Evolutionary conservation across 1,139 yeast genomes (phyloP).

Genomic region (Kluyveromyces sp.): DNA sequence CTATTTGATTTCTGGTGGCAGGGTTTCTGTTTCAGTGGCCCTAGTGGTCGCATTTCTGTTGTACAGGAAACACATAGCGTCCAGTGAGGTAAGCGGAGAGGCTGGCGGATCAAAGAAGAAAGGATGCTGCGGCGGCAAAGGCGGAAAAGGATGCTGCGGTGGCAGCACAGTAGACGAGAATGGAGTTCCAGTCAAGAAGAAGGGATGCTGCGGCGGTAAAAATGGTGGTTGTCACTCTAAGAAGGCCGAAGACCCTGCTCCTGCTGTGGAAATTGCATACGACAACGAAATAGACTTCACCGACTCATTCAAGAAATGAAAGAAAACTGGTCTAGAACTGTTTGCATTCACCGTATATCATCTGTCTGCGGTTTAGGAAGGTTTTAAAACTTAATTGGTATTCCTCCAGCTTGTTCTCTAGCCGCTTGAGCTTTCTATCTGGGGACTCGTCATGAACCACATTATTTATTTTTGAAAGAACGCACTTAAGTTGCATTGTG

Average conservation of each 20-base stretch:
- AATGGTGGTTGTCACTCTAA: slow-evolving; percentile 24
- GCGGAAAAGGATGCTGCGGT: slow-evolving; percentile 10
- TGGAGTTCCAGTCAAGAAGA: slow-evolving; percentile 9
- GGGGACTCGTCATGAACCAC: too few species aligned
- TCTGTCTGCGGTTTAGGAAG: neutral
- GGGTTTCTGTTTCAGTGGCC: slow-evolving; percentile 31
- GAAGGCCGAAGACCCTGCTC: slow-evolving; percentile 16
- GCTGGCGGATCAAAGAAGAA: slow-evolving; percentile 6
- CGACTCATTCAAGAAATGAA: slow-evolving; percentile 3
- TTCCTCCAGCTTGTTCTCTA: too few species aligned
- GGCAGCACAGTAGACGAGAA: neutral
- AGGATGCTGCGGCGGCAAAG: slow-evolving; percentile 26
- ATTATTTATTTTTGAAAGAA: neutral
- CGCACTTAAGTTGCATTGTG: neutral
- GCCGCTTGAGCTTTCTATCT: too few species aligned
- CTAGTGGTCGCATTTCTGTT: slow-evolving; percentile 26
- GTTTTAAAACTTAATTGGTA: too few species aligned
- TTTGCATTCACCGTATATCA: neutral
- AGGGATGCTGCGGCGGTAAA: slow-evolving; percentile 26
- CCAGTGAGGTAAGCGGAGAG: neutral
- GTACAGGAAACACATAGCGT: slow-evolving; percentile 8
- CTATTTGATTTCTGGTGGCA: slow-evolving; percentile 31
- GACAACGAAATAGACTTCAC: slow-evolving; percentile 7
- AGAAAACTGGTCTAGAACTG: neutral
- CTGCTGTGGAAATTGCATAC: slow-evolving; percentile 4